Evolutionary conservation across 2,329 filamentous ascomycete species (phyloP).

Genomic region (Talaromyces rugulosus): DNA sequence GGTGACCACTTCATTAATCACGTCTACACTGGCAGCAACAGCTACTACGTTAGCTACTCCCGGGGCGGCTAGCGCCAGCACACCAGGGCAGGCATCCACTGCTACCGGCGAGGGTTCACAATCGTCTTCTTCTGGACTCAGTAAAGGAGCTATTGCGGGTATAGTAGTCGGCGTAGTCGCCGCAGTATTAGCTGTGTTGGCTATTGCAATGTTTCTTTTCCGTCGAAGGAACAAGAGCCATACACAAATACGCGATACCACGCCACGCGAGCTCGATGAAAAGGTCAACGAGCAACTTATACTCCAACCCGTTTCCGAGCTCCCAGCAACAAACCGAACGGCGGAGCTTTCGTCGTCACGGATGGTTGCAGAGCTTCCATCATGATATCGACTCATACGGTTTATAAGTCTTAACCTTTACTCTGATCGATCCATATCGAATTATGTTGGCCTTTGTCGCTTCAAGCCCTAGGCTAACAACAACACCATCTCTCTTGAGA

Average conservation of each 20-base stretch:
- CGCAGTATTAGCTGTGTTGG: not conserved
- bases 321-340: not conserved
- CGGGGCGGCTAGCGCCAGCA: not conserved
- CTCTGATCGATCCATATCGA: not conserved
- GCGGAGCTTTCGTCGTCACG: not conserved
- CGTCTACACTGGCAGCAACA: not conserved
- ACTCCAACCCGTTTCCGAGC: not conserved
- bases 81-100: not conserved
- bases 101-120: not conserved
- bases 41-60: not conserved
- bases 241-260: not conserved
- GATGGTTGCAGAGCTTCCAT: not conserved
- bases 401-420: not conserved
- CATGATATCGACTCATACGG: not conserved
- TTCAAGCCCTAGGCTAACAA: too few species aligned
- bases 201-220: not conserved
- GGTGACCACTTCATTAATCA: not conserved
- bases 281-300: not conserved
- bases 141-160: conserved; percentile 7
- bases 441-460: not conserved
- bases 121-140: conserved; percentile 2
- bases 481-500: too few species aligned
- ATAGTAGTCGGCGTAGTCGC: conserved; percentile 4
- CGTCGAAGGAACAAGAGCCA: not conserved
- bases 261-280: not conserved